These are phyloP conservation scores for Podila epigama DNA, from an alignment of 192 early-diverging fungal species.

Conservation along the genomic window DNA sequence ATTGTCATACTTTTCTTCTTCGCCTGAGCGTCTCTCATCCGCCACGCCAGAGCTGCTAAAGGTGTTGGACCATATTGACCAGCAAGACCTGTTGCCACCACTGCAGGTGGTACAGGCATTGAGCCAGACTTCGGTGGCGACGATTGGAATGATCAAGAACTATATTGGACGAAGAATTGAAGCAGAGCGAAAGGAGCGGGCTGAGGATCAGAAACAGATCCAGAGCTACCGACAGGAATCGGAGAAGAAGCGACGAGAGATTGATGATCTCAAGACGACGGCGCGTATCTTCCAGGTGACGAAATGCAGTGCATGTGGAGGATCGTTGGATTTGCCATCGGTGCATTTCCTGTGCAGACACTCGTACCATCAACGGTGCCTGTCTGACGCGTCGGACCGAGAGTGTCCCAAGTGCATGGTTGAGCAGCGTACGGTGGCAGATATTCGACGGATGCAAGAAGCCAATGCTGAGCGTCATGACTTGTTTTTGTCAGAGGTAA, in stretches of 20 bases:
- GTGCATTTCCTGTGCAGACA: conserved; percentile 96
- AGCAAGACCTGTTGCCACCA: conserved; percentile 84
- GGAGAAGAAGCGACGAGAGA: conserved; percentile 73
- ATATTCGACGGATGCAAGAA: conserved; percentile 82
- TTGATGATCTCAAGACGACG: conserved; percentile 82
- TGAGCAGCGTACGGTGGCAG: conserved; percentile 84
- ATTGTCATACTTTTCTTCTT: conserved; percentile 76
- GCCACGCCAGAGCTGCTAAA: conserved; percentile 67
- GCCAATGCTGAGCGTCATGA: conserved; percentile 79
- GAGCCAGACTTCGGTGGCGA: conserved; percentile 78
- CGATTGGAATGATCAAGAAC: conserved; percentile 84
- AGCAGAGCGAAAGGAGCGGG: conserved; percentile 69
- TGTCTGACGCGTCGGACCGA: conserved; percentile 58
- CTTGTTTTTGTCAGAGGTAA: conserved; percentile 79
- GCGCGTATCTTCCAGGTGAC: conserved; percentile 79
- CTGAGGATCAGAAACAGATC: conserved; percentile 75
- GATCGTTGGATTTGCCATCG: conserved; percentile 85
- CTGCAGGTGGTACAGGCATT: conserved; percentile 91
- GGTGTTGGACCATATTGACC: conserved; percentile 86
- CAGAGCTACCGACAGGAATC: conserved; percentile 84
- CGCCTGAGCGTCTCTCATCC: conserved; percentile 62
- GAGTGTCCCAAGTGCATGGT: conserved; percentile 85
- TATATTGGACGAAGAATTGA: conserved; percentile 85
- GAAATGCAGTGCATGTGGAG: conserved; percentile 75
- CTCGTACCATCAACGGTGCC: conserved; percentile 89